These are phyloP conservation scores for Massarina eburnea DNA, from an alignment of 2,329 filamentous ascomycete genomes.

Conservation along the genomic window DNA sequence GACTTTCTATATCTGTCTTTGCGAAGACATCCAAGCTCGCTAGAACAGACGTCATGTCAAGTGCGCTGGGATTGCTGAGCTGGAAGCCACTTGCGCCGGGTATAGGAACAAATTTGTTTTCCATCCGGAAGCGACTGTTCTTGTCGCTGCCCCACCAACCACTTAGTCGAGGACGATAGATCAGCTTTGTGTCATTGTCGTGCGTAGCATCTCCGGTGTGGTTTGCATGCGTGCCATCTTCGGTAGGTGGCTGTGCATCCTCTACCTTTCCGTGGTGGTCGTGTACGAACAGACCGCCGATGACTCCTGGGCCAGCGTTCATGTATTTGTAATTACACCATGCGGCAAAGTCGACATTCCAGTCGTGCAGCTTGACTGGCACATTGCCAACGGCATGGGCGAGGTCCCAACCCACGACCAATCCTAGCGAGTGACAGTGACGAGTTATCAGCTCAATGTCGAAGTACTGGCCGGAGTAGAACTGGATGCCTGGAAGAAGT, in stretches of 20 bases:
- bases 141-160: constrained; percentile 92
- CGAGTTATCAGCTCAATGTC: constrained; percentile 79
- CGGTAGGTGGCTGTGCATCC: constrained; percentile 3
- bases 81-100: constrained; percentile 80
- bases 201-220: constrained; percentile 26
- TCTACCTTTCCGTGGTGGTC: constrained; percentile 67
- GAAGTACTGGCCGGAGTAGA: constrained; percentile 87
- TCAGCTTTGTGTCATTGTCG: constrained; percentile 32
- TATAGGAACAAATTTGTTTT: constrained; percentile 75
- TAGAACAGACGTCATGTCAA: constrained; percentile 75
- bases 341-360: constrained; percentile 86
- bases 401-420: constrained; percentile 83
- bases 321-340: constrained; percentile 98
- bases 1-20: constrained; percentile 66
- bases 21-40: constrained; percentile 75
- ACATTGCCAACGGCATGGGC: constrained; percentile 87
- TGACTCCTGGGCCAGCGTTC: constrained; percentile 80
- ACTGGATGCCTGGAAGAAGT: constrained; percentile 84
- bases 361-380: constrained; percentile 76
- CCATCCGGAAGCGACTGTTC: constrained; percentile 76
- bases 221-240: constrained; percentile 20
- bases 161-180: constrained; percentile 67
- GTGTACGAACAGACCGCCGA: constrained; percentile 80
- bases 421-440: constrained; percentile 70
- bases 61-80: constrained; percentile 78